Conservation (phyloP, 192 early-diverging fungal species). For the Paraglomus occultum region DNA sequence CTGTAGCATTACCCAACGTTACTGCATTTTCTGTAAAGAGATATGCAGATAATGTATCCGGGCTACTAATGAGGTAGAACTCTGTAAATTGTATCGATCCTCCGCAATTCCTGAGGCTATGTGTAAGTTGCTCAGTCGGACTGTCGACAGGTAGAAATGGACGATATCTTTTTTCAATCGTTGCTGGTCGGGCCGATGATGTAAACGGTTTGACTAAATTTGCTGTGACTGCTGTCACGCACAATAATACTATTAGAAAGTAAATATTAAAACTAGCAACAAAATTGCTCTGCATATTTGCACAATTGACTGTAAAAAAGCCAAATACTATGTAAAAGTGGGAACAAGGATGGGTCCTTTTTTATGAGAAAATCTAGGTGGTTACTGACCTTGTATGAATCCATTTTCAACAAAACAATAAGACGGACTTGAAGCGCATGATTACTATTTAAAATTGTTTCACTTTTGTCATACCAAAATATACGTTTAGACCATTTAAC, state of each 20-base stretch:
- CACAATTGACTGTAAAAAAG: no score
- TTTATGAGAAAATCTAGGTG: no score
- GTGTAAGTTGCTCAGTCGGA: not conserved
- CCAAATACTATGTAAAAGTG: no score
- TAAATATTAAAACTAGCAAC: not conserved
- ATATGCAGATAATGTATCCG: not conserved
- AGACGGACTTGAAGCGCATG: no score
- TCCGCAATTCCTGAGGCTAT: not conserved
- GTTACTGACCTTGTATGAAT: no score
- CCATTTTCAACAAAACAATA: no score
- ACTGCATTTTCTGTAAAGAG: not conserved
- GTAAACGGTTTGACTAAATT: not conserved
- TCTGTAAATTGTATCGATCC: not conserved
- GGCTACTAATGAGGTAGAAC: not conserved
- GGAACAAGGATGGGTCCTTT: no score
- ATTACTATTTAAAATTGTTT: no score
- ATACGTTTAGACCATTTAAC: no score
- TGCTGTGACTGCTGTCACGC: not conserved
- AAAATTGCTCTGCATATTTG: no score
- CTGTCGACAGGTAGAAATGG: not conserved
- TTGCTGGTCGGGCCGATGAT: not conserved
- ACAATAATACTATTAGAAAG: conserved; percentile 1
- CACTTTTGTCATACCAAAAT: no score
- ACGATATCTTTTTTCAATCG: not conserved
- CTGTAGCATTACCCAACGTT: not conserved